These are phyloP conservation scores for Suhomyces guaymorum DNA, from an alignment of 1,139 yeast genomes.

Conservation along the genomic window DNA sequence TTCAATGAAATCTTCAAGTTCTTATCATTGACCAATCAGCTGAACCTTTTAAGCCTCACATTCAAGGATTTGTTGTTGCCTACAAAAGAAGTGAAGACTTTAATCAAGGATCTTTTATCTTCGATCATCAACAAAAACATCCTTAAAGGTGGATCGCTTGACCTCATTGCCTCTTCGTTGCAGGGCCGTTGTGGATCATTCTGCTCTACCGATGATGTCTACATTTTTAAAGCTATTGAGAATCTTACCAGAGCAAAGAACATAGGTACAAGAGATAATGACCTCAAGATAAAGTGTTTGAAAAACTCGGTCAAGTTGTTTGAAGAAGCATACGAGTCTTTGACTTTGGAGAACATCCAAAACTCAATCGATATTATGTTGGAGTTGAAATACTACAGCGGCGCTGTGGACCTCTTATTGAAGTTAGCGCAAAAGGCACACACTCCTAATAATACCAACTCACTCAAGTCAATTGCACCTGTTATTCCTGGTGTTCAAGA, in stretches of 20 bases:
- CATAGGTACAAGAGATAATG: conserved; percentile 67
- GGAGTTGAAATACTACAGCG: conserved; percentile 74
- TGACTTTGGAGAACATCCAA: conserved; percentile 76
- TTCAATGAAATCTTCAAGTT: conserved; percentile 69
- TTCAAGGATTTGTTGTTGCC: conserved; percentile 81
- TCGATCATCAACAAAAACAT: conserved; percentile 88
- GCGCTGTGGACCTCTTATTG: conserved; percentile 82
- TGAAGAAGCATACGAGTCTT: conserved; percentile 75
- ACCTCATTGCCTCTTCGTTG: conserved; percentile 79
- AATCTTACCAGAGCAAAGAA: conserved; percentile 84
- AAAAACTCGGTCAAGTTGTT: conserved; percentile 74
- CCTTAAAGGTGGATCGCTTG: conserved; percentile 90
- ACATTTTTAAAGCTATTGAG: conserved; percentile 92
- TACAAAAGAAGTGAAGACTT: conserved; percentile 55
- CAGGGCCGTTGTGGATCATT: conserved; percentile 95
- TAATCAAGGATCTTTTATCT: conserved; percentile 83
- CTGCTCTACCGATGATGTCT: conserved; percentile 91
- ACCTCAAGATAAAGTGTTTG: conserved; percentile 67
- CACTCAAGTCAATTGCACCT: conserved; percentile 3
- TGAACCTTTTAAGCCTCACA: conserved; percentile 62
- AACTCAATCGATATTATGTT: conserved; percentile 81
- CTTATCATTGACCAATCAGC: conserved; percentile 65
- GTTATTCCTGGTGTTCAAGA: conserved; percentile 13
- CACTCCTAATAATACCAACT: conserved; percentile 6
- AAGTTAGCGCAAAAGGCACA: conserved; percentile 65